A percentile compares a stretch with the other conserved stretches of the same genome.
phyloP scores from a whole-genome alignment of 129 eudicot species.

The Ambrosia artemisiifolia region DNA sequence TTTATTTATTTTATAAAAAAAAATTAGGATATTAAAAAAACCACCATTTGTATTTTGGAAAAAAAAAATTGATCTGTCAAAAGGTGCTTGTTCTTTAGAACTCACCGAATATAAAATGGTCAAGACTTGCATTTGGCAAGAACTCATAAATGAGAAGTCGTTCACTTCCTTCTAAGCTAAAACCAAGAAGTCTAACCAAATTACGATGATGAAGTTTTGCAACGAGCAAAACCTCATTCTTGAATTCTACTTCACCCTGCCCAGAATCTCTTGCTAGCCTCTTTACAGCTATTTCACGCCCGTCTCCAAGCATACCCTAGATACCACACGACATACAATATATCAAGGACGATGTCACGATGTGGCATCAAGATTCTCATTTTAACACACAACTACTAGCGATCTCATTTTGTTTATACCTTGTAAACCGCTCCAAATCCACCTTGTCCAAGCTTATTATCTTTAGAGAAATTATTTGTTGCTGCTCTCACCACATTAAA shows the following conservation, averaged over 20 bases:
- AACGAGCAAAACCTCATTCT: conserved; percentile 4
- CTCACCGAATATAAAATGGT: neutral
- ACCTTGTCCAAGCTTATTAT: conserved; percentile 7
- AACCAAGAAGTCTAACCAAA: neutral
- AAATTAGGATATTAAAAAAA: neutral
- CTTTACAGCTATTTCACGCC: neutral
- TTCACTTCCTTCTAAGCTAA: neutral
- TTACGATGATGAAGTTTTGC: conserved; percentile 2
- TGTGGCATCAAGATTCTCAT: neutral
- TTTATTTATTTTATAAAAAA: neutral
- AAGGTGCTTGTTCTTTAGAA: neutral
- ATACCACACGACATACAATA: neutral
- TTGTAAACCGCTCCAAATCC: conserved; percentile 6
- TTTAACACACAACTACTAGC: neutral
- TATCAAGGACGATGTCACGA: neutral
- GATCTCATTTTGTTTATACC: neutral
- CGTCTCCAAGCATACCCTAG: neutral
- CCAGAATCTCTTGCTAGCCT: conserved; percentile 10
- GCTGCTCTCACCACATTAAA: neutral
- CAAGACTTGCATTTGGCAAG: conserved; percentile 3
- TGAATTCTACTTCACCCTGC: conserved; percentile 3
- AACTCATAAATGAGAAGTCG: conserved; percentile 7
- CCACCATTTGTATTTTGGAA: neutral
- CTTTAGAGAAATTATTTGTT: conserved; percentile 2
- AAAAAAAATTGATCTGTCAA: neutral